A percentile compares a stretch with the other conserved stretches of the same genome.
phyloP scores from a whole-genome alignment of 352 stramenopile species.

The Pilasporangium apinafurcum region DNA sequence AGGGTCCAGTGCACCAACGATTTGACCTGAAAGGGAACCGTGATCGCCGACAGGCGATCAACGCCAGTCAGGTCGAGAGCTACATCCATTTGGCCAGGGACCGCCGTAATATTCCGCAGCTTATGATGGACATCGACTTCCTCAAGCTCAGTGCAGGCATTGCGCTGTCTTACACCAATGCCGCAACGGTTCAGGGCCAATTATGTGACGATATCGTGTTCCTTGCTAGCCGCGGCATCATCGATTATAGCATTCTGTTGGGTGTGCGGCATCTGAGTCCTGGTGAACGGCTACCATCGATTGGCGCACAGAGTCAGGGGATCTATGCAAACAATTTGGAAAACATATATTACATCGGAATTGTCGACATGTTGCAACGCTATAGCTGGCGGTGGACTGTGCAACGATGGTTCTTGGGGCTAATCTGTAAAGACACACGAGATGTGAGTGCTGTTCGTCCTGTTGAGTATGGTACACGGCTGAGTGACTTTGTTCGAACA shows the following conservation, averaged over 20 bases:
- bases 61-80: conserved; percentile 40
- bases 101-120: conserved; percentile 47
- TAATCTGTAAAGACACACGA: conserved; percentile 78
- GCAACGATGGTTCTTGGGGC: conserved; percentile 67
- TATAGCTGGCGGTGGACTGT: conserved; percentile 85
- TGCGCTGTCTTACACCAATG: conserved; percentile 33
- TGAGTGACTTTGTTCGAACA: conserved; percentile 68
- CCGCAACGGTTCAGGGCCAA: conserved; percentile 43
- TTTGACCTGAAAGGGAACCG: conserved; percentile 83
- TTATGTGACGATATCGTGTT: conserved; percentile 81
- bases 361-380: conserved; percentile 79
- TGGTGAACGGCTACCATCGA: conserved; percentile 15
- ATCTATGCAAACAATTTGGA: conserved; percentile 42
- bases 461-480: conserved; percentile 56
- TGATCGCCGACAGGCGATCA: conserved; percentile 67
- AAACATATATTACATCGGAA: conserved; percentile 72
- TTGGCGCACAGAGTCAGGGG: conserved; percentile 16
- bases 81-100: conserved; percentile 65
- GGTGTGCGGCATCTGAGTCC: conserved; percentile 48
- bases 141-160: conserved; percentile 66
- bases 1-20: conserved; percentile 67
- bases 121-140: conserved; percentile 88
- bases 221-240: conserved; percentile 74
- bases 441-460: conserved; percentile 77
- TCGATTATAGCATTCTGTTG: conserved; percentile 81